Percentiles rank a stretch among this genome's conserved stretches.
phyloP scores from a whole-genome alignment of 371 early-diverging fungal genomes.

The Thermomucor indicae-seudaticae region DNA sequence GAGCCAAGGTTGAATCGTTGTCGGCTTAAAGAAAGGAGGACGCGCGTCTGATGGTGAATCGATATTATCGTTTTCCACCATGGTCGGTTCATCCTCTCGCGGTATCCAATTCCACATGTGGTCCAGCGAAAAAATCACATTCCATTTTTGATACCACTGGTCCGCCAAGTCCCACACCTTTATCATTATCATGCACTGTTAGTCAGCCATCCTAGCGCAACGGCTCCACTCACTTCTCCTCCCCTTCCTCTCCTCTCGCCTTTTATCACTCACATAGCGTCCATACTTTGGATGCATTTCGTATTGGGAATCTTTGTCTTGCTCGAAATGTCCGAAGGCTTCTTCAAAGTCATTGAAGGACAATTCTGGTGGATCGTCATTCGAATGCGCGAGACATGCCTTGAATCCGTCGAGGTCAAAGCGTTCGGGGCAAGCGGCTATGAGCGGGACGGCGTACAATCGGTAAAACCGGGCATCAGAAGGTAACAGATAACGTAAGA shows the following conservation, averaged over 20 bases:
- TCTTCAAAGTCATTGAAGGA: slow-evolving; percentile 6
- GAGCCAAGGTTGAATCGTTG: slow-evolving; percentile 29
- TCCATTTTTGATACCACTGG: slow-evolving; percentile 49
- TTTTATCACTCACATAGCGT: slow-evolving; percentile 29
- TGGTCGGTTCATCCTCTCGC: slow-evolving; percentile 7
- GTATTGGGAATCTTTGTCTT: slow-evolving; percentile 30
- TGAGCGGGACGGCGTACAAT: slow-evolving; percentile 31
- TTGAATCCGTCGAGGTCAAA: slow-evolving; percentile 39
- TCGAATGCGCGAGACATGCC: slow-evolving; percentile 13
- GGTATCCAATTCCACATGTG: slow-evolving; percentile 42
- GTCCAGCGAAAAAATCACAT: slow-evolving; percentile 37
- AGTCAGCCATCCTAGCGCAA: slow-evolving; percentile 2
- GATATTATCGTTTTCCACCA: slow-evolving; percentile 9
- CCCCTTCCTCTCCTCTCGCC: background rate
- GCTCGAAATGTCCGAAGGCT: slow-evolving; percentile 26
- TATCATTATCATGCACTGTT: background rate
- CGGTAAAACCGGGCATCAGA: slow-evolving; percentile 33
- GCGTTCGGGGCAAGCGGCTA: slow-evolving; percentile 14
- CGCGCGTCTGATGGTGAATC: slow-evolving; percentile 11
- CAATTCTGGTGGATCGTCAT: background rate
- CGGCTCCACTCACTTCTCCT: background rate
- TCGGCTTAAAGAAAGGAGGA: slow-evolving; percentile 4
- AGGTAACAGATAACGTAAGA: slow-evolving; percentile 27
- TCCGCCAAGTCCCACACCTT: slow-evolving; percentile 44
- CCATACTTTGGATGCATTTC: slow-evolving; percentile 41